These are phyloP conservation scores for Epichloe uncinata DNA, from an alignment of 2,329 filamentous ascomycete genomes.

Conservation along the genomic window DNA sequence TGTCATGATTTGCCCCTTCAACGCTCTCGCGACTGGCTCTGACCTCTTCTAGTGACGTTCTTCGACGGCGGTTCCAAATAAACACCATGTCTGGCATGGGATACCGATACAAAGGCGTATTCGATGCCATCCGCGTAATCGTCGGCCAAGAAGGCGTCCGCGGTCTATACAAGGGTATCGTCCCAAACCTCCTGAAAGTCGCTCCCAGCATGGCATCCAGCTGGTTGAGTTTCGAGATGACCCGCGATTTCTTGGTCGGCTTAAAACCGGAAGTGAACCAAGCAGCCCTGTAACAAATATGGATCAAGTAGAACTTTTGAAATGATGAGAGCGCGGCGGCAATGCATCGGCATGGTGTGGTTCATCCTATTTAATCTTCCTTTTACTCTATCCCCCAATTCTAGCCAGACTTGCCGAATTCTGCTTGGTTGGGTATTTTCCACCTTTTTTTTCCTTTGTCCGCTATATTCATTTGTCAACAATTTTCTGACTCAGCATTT, in stretches of 20 bases:
- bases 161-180: slow-evolving; percentile 91
- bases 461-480: neutral
- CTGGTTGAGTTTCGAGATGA: slow-evolving; percentile 95
- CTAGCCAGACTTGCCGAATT: neutral
- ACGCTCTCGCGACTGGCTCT: slow-evolving; percentile 9
- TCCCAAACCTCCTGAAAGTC: slow-evolving; percentile 91
- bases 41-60: slow-evolving; percentile 53
- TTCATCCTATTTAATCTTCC: neutral
- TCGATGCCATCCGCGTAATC: slow-evolving; percentile 73
- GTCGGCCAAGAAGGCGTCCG: slow-evolving; percentile 67
- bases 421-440: neutral
- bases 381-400: neutral
- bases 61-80: slow-evolving; percentile 90
- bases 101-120: slow-evolving; percentile 82
- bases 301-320: slow-evolving; percentile 4
- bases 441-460: neutral
- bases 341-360: slow-evolving; percentile 2
- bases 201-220: slow-evolving; percentile 97
- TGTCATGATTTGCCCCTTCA: slow-evolving; percentile 23
- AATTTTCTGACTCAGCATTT: slow-evolving; percentile 4
- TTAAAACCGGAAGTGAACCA: slow-evolving; percentile 33
- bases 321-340: neutral
- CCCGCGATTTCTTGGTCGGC: slow-evolving; percentile 68
- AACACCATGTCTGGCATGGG: slow-evolving; percentile 99
- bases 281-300: slow-evolving; percentile 13